phyloP scores from a whole-genome alignment of 164 flowering plant genomes.

The Nymphaea colorata region DNA sequence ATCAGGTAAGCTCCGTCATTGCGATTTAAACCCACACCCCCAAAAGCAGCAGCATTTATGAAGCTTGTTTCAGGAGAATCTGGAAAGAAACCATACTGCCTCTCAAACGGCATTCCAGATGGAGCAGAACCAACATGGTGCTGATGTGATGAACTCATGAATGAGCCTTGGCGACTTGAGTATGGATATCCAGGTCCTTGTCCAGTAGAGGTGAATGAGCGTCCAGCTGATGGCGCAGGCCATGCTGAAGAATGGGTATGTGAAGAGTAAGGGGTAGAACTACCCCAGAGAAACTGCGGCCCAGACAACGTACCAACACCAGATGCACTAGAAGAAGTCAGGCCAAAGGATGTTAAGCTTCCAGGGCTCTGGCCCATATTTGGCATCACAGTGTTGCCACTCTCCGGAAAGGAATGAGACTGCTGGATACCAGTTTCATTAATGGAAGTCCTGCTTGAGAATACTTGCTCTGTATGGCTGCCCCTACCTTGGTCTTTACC shows the following conservation, averaged over 20 bases:
- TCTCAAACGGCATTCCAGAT: conserved; percentile 56
- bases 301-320: conserved; percentile 62
- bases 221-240: conserved; percentile 35
- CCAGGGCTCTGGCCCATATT: conserved; percentile 38
- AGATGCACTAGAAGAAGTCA: conserved; percentile 47
- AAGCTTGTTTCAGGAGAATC: conserved; percentile 62
- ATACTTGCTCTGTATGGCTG: conserved; percentile 31
- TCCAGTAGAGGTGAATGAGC: conserved; percentile 40
- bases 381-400: conserved; percentile 9
- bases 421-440: conserved; percentile 32
- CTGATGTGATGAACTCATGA: conserved; percentile 32
- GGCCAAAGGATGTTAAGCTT: conserved; percentile 36
- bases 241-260: conserved; percentile 41
- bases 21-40: conserved; percentile 39
- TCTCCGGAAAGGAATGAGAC: conserved; percentile 61
- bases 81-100: conserved; percentile 55
- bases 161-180: conserved; percentile 30
- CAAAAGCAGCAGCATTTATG: conserved; percentile 33
- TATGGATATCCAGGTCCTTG: conserved; percentile 42
- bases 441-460: conserved; percentile 21
- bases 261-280: conserved; percentile 48
- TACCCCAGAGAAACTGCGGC: conserved; percentile 94
- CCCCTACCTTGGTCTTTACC: conserved; percentile 54
- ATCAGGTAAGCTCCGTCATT: conserved; percentile 38
- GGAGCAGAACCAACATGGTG: conserved; percentile 98